Conservation (phyloP, 768 basidiomycete species). For the Gymnopilus dilepis region DNA sequence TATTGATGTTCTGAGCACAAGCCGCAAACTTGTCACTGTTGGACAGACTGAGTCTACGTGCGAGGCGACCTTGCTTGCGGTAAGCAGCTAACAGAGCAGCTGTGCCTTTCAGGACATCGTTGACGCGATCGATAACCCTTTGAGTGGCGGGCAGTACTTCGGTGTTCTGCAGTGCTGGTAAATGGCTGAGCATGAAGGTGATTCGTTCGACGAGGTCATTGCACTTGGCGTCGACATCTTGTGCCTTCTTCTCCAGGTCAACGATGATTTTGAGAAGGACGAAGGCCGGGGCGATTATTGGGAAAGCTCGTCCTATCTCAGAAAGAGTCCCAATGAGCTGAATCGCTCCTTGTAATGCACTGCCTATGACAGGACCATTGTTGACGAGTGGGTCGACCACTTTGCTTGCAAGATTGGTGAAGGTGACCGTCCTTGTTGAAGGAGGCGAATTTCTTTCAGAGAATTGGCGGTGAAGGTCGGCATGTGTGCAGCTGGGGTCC, state of each 20-base stretch:
- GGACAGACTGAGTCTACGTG: slow-evolving; percentile 39
- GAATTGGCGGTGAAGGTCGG: neutral
- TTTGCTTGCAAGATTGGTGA: slow-evolving; percentile 9
- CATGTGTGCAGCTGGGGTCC: slow-evolving; percentile 13
- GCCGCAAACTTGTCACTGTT: slow-evolving; percentile 42
- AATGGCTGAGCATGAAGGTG: slow-evolving; percentile 47
- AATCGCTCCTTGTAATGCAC: slow-evolving; percentile 27
- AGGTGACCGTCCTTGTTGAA: slow-evolving; percentile 9
- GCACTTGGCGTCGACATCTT: slow-evolving; percentile 46
- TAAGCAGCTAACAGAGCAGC: slow-evolving; percentile 45
- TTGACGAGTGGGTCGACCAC: slow-evolving; percentile 24
- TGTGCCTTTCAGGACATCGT: slow-evolving; percentile 39
- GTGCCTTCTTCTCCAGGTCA: slow-evolving; percentile 40
- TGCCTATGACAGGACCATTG: slow-evolving; percentile 26
- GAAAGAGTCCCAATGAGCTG: slow-evolving; percentile 37
- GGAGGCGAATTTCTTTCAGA: neutral
- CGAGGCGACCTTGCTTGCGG: slow-evolving; percentile 40
- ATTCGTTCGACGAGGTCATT: slow-evolving; percentile 45
- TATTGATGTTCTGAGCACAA: slow-evolving; percentile 37
- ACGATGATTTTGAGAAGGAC: slow-evolving; percentile 45
- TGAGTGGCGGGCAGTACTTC: slow-evolving; percentile 39
- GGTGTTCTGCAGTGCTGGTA: slow-evolving; percentile 38
- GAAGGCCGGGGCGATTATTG: slow-evolving; percentile 44
- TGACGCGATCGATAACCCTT: slow-evolving; percentile 44
- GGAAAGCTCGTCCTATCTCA: slow-evolving; percentile 40